phyloP scores from a whole-genome alignment of 345 rosid genomes.

The Capsella bursapastoris region DNA sequence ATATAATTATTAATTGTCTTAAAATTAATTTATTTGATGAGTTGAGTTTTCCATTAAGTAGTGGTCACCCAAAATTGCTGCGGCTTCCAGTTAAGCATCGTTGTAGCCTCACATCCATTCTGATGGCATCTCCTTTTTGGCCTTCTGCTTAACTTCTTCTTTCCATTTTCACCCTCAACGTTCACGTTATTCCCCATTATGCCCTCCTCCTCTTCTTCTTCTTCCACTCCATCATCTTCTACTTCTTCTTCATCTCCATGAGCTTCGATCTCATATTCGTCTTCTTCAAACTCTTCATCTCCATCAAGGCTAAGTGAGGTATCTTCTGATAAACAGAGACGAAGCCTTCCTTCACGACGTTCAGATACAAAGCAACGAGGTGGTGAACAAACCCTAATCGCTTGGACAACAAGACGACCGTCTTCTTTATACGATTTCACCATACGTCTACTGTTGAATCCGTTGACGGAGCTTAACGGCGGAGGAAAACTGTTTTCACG shows the following conservation, averaged over 20 bases:
- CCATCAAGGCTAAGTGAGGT: neutral
- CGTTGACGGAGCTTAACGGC: conserved; percentile 65
- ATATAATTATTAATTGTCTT: neutral
- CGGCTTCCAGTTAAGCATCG: conserved; percentile 52
- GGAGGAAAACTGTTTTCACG: conserved; percentile 67
- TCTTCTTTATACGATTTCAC: conserved; percentile 63
- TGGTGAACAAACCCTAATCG: conserved; percentile 48
- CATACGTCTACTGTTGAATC: conserved; percentile 46
- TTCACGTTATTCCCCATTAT: conserved; percentile 30
- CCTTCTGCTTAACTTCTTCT: conserved; percentile 38
- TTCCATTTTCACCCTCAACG: conserved; percentile 49
- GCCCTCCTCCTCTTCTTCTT: conserved; percentile 39
- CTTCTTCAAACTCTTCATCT: conserved; percentile 23
- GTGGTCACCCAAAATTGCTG: conserved; percentile 56
- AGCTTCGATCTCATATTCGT: conserved; percentile 17
- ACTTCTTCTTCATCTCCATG: conserved; percentile 20
- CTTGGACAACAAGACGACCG: conserved; percentile 75
- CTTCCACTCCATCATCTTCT: conserved; percentile 31
- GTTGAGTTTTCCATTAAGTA: conserved; percentile 17
- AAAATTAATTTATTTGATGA: conserved; percentile 1
- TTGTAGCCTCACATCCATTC: conserved; percentile 50
- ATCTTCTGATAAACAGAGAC: conserved; percentile 48
- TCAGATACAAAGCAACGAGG: conserved; percentile 59
- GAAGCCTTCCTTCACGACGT: conserved; percentile 72
- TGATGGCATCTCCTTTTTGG: conserved; percentile 61